Conservation (phyloP, 768 basidiomycete species). For the Coprinopsis strossmayeri region DNA sequence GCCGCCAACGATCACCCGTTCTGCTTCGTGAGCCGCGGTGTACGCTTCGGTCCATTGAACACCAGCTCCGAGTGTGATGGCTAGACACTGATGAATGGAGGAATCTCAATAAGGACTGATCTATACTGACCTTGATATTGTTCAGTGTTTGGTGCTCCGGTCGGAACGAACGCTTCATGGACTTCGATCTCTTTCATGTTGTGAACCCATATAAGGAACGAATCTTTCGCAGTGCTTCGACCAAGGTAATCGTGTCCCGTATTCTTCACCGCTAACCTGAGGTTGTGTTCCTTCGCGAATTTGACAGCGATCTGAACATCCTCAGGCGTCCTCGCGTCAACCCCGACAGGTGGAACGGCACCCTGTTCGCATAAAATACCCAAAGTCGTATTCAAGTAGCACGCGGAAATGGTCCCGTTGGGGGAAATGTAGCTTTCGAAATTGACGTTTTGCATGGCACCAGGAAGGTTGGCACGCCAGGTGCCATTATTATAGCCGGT, state of each 20-base stretch:
- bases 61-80: slow-evolving; percentile 31
- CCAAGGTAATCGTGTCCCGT: slow-evolving; percentile 40
- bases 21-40: slow-evolving; percentile 28
- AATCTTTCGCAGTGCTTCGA: slow-evolving; percentile 33
- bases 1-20: slow-evolving; percentile 39
- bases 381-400: too few species aligned
- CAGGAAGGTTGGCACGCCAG: too few species aligned
- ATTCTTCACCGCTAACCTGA: slow-evolving; percentile 31
- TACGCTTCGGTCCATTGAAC: slow-evolving; percentile 43
- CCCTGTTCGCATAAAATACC: slow-evolving; percentile 44
- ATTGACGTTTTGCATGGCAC: too few species aligned
- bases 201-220: slow-evolving; percentile 36
- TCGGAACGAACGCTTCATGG: slow-evolving; percentile 23
- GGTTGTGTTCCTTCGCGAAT: slow-evolving; percentile 29
- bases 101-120: slow-evolving; percentile 29
- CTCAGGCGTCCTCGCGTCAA: slow-evolving; percentile 28
- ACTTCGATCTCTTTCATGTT: slow-evolving; percentile 30
- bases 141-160: slow-evolving; percentile 21
- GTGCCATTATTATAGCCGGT: too few species aligned
- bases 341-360: slow-evolving; percentile 32
- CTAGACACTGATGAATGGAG: slow-evolving; percentile 23
- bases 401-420: too few species aligned
- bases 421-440: too few species aligned
- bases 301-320: slow-evolving; percentile 35
- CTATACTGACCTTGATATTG: slow-evolving; percentile 11